Evolutionary conservation across 106 monocot genomes (phyloP).

Genomic region (Allium fistulosum): DNA sequence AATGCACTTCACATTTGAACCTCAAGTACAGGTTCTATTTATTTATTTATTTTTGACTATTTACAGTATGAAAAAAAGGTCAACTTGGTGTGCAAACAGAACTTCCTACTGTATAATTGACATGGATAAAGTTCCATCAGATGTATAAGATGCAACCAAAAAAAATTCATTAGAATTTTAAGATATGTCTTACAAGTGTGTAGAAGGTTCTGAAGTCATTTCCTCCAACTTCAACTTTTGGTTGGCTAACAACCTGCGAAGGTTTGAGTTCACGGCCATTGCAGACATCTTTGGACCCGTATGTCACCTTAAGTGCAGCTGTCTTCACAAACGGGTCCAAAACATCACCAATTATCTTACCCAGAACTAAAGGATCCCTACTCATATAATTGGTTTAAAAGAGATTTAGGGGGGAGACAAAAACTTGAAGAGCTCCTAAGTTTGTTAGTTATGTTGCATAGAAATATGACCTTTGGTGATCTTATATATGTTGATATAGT

Average conservation of each 20-base stretch:
- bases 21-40: too few species aligned
- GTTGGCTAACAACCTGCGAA: slow-evolving; percentile 53
- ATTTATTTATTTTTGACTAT: too few species aligned
- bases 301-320: slow-evolving; percentile 28
- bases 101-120: too few species aligned
- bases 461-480: not conserved
- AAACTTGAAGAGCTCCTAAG: not conserved
- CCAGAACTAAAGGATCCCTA: slow-evolving; percentile 61
- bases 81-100: too few species aligned
- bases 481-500: not conserved
- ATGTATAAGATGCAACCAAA: too few species aligned
- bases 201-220: slow-evolving; percentile 63
- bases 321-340: slow-evolving; percentile 42
- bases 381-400: slow-evolving; percentile 14
- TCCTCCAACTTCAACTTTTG: slow-evolving; percentile 67
- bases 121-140: too few species aligned
- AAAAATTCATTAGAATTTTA: too few species aligned
- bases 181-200: slow-evolving; percentile 59
- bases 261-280: slow-evolving; percentile 80
- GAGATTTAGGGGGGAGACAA: not conserved
- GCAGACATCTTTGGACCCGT: slow-evolving; percentile 33
- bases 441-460: not conserved
- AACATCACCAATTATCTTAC: slow-evolving; percentile 50
- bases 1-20: too few species aligned
- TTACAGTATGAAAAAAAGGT: too few species aligned